phyloP scores from a whole-genome alignment of 1,284 basidiomycete species.

The Schizophyllum amplum region DNA sequence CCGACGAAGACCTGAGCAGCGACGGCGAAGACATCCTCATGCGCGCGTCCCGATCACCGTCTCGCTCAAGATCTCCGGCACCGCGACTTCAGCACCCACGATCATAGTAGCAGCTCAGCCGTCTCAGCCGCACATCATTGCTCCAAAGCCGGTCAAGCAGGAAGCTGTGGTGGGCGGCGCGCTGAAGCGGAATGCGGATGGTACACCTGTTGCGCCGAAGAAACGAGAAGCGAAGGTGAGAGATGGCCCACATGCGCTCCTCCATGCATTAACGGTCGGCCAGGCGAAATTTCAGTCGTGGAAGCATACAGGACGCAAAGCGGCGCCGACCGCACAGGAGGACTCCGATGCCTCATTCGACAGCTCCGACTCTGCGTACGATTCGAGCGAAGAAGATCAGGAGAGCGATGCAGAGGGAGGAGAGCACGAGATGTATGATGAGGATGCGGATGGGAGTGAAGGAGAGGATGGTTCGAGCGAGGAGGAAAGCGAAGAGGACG shows the following conservation, averaged over 20 bases:
- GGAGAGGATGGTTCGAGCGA: conserved; percentile 10
- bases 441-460: conserved; percentile 20
- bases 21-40: conserved; percentile 23
- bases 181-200: conserved; percentile 15
- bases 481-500: conserved; percentile 14
- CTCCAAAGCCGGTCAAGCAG: not conserved
- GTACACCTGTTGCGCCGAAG: conserved; percentile 35
- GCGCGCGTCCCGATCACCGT: not conserved
- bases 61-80: not conserved
- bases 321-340: conserved; percentile 13
- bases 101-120: conserved; percentile 3
- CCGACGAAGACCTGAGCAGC: conserved; percentile 19
- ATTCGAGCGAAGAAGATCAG: conserved; percentile 32
- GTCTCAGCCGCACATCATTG: not conserved
- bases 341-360: conserved; percentile 63
- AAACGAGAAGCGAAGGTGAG: conserved; percentile 35
- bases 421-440: conserved; percentile 15
- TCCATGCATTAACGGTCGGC: too few relatives aligned
- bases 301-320: not conserved
- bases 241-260: not conserved
- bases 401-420: conserved; percentile 15
- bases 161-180: conserved; percentile 12
- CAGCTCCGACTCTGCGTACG: conserved; percentile 66
- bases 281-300: conserved; percentile 2
- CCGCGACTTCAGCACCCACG: conserved; percentile 2